Percentiles rank a stretch among this genome's conserved stretches.
Evolutionary conservation across 331 rosid species (phyloP).

Genomic region (Rhamnella rubrinervis): DNA sequence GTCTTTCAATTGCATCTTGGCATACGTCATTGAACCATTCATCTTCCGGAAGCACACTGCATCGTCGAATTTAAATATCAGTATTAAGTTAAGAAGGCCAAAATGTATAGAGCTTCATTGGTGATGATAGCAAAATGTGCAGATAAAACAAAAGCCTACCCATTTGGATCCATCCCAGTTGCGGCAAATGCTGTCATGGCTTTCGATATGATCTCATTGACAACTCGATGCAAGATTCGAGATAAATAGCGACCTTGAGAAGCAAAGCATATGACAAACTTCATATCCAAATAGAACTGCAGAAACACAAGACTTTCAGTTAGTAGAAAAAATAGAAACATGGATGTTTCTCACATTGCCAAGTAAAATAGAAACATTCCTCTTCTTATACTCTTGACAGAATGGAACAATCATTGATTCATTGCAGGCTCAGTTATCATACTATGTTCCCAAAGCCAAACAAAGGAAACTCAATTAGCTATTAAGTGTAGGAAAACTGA

Average conservation of each 20-base stretch:
- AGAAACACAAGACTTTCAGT: constrained; percentile 19
- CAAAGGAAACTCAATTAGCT: neutral
- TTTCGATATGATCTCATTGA: constrained; percentile 85
- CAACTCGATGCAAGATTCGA: constrained; percentile 75
- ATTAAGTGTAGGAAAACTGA: neutral
- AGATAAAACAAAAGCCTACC: constrained; percentile 37
- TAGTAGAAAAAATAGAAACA: constrained; percentile 2
- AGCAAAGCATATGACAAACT: constrained; percentile 87
- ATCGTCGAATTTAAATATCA: constrained; percentile 19
- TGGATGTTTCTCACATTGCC: neutral
- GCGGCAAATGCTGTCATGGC: constrained; percentile 87
- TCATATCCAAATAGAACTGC: constrained; percentile 99
- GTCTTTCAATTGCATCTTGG: constrained; percentile 80
- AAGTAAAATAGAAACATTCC: neutral
- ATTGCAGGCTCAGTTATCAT: neutral
- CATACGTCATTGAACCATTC: constrained; percentile 90
- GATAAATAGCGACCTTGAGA: constrained; percentile 90
- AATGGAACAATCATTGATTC: neutral
- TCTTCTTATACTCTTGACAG: neutral
- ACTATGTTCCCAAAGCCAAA: neutral
- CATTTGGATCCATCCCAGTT: constrained; percentile 87
- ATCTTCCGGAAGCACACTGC: constrained; percentile 85
- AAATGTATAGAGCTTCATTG: neutral
- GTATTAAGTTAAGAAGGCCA: neutral
- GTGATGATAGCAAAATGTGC: neutral